Evolutionary conservation across 306 rosid species (phyloP).

Genomic region (Lathyrus sativus): DNA sequence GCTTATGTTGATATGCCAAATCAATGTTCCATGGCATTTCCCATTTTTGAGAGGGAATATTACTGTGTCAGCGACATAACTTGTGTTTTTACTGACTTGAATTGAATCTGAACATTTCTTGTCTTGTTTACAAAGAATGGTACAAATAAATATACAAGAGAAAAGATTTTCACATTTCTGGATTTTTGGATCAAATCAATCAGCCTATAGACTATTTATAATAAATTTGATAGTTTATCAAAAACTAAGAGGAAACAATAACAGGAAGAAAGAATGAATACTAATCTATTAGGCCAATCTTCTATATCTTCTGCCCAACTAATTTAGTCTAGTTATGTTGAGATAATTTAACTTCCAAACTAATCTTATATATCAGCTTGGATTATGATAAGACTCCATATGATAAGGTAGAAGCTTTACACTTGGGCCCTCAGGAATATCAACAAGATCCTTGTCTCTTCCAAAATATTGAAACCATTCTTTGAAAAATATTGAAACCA

Average conservation of each 20-base stretch:
- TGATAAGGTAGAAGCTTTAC: no score
- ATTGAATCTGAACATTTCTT: conserved; percentile 10
- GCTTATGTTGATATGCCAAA: neutral
- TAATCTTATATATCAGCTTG: neutral
- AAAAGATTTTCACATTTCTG: no score
- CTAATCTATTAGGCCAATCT: neutral
- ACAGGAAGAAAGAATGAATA: neutral
- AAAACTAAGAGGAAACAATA: neutral
- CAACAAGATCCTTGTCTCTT: no score
- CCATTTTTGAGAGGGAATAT: neutral
- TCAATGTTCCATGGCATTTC: neutral
- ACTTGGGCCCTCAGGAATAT: no score
- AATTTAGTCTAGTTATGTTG: neutral
- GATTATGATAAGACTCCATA: neutral
- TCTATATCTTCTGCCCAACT: neutral
- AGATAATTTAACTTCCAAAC: neutral
- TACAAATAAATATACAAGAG: no score
- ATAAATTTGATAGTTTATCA: neutral
- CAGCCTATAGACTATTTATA: neutral
- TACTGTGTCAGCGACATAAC: neutral
- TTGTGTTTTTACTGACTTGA: neutral
- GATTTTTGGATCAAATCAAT: no score
- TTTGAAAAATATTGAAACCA: no score
- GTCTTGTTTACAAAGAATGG: neutral
- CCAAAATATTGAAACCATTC: no score